Evolutionary conservation across 176 grass and related monocot species (phyloP), one percentile per base, ranked within the genome.

Genomic region (Neostapfia colusana): DNA sequence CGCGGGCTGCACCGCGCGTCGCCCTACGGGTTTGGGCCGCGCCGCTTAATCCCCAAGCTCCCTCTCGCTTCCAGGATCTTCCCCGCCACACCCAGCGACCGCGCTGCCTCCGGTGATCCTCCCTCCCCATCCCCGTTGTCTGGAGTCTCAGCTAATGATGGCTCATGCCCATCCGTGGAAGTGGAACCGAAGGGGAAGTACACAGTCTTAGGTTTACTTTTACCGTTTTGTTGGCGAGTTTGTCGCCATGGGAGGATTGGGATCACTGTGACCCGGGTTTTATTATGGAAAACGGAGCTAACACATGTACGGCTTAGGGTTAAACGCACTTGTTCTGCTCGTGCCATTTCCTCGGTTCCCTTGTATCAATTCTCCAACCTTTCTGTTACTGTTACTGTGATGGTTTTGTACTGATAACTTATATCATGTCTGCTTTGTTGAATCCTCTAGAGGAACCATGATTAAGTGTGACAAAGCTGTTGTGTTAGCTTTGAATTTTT

Each of bases 41-140:
- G 81, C 45, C 81, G 77, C 7, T 77, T 58, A 73, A n/a, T 85
- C 55, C 64, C 78, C 31, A 79, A 69, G 68, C 53, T 53, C 16
- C 81, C 86, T 12, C 14, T 76, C 7, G 55, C 64, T 18, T 88
- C 86, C 2, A 84, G 70, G 27, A 80, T 84, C 55, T 79, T 83
- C 81, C n/a, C 75, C 53, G 12, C 60, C 53, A 10, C 34, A 62
- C 10, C 85, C 11, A 40, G 44, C 8, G 62, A 63, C 81, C 23
- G 25, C 44, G 16, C 53, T 51, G 43, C 75, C 56, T 45, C 65
- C 13, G 70, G 86, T 80, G 39, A 73, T 65, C 38, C 39, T 27
- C 28, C 10, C 66, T 13, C 42, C 40, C 15, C 15, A 34, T n/a
- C 59, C 28, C 14, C 34, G 21, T 35, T 56, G 48, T 48, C 53